Conservation (phyloP, 768 basidiomycete species). For the Candolleomyces aberdarensis region DNA sequence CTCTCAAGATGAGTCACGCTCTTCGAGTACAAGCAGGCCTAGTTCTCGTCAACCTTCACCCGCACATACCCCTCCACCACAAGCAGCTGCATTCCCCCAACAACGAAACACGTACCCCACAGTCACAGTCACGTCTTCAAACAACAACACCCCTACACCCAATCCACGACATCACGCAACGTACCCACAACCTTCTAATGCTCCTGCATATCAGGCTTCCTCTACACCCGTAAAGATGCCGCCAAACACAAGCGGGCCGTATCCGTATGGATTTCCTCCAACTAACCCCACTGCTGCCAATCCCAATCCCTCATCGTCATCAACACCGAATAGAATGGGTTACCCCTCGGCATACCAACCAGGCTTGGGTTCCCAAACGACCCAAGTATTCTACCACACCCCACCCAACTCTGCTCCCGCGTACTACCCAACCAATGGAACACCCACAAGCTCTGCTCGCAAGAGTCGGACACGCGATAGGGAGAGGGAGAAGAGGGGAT, state of each 20-base stretch:
- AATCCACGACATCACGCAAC: not conserved
- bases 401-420: not conserved
- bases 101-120: no score
- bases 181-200: no score
- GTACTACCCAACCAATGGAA: not conserved
- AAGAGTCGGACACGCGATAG: not conserved
- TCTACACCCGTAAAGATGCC: no score
- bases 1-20: not conserved
- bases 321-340: not conserved
- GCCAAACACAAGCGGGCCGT: no score
- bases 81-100: conserved; percentile 7
- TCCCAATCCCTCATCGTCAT: conserved; percentile 20
- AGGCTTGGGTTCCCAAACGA: not conserved
- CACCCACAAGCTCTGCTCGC: no score
- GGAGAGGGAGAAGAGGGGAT: not conserved
- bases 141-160: conserved; percentile 15
- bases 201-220: no score
- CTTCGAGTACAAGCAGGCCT: not conserved
- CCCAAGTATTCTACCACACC: not conserved
- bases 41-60: not conserved
- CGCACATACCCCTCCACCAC: conserved; percentile 10
- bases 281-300: conserved; percentile 18
- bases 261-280: not conserved
- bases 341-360: not conserved
- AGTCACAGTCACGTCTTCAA: no score